Evolutionary conservation across 345 rosid species (phyloP), one percentile per base, ranked within the genome.

Genomic region (Heritiera littoralis): DNA sequence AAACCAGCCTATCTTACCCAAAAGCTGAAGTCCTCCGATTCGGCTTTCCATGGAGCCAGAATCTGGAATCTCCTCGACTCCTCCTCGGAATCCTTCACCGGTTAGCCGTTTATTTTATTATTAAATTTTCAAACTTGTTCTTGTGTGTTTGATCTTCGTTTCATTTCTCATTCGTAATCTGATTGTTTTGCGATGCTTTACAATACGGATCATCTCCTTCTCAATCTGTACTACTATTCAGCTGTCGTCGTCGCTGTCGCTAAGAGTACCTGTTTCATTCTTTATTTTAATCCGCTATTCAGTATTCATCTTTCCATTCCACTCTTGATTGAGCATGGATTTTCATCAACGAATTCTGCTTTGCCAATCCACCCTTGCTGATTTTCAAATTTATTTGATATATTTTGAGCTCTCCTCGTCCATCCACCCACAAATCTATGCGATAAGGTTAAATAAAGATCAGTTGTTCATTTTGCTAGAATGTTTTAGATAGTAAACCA

Each of bases 41-140:
- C 41, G 13, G 23, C 40, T 51, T 28, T 28, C 46, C 23, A 72
- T 72, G 76, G 63, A 52, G 30, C 63, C 76, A 15, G 76, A 72
- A 18, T 35, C 48, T 32, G 63, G 76, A 17, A 1, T 72, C 63
- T 32, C 63, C 63, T 32, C 63, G 15, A 35, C 15, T 28, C 40
- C 48, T 51, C 0, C 48, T 5, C 46, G 63, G 54, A 72, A 72
- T 72, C 46, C 63, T 72, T 52, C 76, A 15, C 46, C 63, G 61
- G 76, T 72, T 71, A 71, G 75, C 38, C 3, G 2, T 71, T 71
- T 52, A 3, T 30, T 28, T 70, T 52, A 4, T 46, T 69, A 48
- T 49, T 48, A 9, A 5, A 17, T 32, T 55, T 73, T 73, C 32
- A 54, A 55, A 55, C 30, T 54, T 10, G 46, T 72, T 71, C 41